Evolutionary conservation across 2,329 filamentous ascomycete genomes (phyloP), one percentile per base, ranked within the genome.

Genomic region (Hypoxylon sp.): DNA sequence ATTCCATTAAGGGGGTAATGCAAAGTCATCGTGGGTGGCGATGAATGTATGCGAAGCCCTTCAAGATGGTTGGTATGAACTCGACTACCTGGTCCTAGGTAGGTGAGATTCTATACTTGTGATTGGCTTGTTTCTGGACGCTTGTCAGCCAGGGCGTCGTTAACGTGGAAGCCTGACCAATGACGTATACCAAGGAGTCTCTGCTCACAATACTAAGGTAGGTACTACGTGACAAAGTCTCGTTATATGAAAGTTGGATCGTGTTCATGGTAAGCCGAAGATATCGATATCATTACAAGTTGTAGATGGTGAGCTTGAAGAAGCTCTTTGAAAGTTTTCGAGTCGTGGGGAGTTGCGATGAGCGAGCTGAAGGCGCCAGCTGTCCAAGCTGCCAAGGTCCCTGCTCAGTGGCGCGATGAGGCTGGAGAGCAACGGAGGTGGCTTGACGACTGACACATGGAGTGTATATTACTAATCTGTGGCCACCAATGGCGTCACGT

Each of bases 1-100:
- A 74, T 62, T n/a, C 73, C 70, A 60, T 78, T 74, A 4, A 79
- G 61, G 18, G 77, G 78, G 50, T 78, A 79, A 65, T 79, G 74
- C 9, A 42, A 42, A 32, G 64, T 44, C 72, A 72, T 74, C 1
- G 22, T 68, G 59, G 26, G 44, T 57, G 12, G 28, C 33, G 22
- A 32, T 20, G 16, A 40, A 22, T 30, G 16, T 20, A 45, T 14
- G 4, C 11, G n/a, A 16, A 16, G 2, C 4, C 16, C n/a, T n/a
- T 24, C 5, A 38, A 30, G 4, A 18, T 12, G 11, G 44, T 3
- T 44, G 8, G 26, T 4, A 18, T 9, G 24, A n/a, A 33, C 12
- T n/a, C 16, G 12, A 49, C 22, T 36, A 20, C 18, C 24, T 60
- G 40, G 22, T 46, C 42, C 56, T 63, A 22, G 38, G 24, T 6